Conservation (phyloP, 176 grass and related monocot species). For the Oryza coarctata region DNA sequence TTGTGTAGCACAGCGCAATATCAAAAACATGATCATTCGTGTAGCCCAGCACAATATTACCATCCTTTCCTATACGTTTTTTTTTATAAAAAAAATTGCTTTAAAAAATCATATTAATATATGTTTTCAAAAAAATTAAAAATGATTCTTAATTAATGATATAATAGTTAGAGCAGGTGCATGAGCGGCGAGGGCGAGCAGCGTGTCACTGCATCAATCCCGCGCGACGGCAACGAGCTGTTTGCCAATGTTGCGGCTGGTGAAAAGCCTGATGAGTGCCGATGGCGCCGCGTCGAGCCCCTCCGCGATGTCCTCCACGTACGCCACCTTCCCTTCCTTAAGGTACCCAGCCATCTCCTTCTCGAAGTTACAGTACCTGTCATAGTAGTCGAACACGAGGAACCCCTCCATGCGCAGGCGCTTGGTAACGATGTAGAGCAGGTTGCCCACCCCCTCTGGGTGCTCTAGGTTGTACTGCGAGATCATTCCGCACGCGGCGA, state of each 20-base stretch:
- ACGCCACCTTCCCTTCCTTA: constrained; percentile 42
- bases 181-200: too few relatives aligned
- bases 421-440: constrained; percentile 22
- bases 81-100: too few relatives aligned
- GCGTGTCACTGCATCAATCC: constrained; percentile 21
- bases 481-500: constrained; percentile 48
- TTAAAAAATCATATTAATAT: too few relatives aligned
- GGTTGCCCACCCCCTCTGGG: constrained; percentile 21
- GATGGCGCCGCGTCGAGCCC: constrained; percentile 43
- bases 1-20: too few relatives aligned
- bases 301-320: constrained; percentile 42
- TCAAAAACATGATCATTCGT: too few relatives aligned
- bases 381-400: constrained; percentile 28
- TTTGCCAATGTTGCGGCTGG: constrained; percentile 40
- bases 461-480: constrained; percentile 52
- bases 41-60: too few relatives aligned
- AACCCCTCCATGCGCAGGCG: constrained; percentile 54
- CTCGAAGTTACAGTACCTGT: constrained; percentile 36
- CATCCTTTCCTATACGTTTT: too few relatives aligned
- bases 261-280: constrained; percentile 43
- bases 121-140: too few relatives aligned
- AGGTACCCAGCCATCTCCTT: constrained; percentile 37
- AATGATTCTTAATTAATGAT: too few relatives aligned
- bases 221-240: constrained; percentile 26
- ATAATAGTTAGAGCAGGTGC: too few relatives aligned